These are phyloP conservation scores for Tylopilus felleus DNA, from an alignment of 768 basidiomycete genomes.

Conservation along the genomic window DNA sequence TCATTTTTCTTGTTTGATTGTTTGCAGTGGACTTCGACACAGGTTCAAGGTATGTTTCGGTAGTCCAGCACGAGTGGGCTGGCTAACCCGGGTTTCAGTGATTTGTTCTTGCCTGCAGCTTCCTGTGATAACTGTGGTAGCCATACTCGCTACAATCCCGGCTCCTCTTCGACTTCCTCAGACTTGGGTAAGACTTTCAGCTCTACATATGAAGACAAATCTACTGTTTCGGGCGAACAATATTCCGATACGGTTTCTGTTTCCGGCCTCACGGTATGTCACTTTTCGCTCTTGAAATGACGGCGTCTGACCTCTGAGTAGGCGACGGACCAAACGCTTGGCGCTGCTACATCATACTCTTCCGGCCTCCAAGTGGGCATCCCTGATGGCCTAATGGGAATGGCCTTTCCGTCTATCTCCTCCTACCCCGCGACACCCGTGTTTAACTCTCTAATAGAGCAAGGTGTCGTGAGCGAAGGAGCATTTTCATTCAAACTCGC, in stretches of 20 bases:
- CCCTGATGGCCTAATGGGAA: conserved; percentile 34
- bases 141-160: conserved; percentile 33
- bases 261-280: conserved; percentile 9
- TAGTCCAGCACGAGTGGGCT: too few relatives aligned
- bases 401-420: conserved; percentile 42
- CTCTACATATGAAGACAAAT: background rate
- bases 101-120: conserved; percentile 27
- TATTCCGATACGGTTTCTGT: conserved; percentile 13
- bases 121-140: conserved; percentile 24
- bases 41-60: conserved; percentile 19
- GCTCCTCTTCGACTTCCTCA: conserved; percentile 4
- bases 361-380: background rate
- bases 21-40: conserved; percentile 27
- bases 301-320: background rate
- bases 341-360: conserved; percentile 12
- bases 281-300: background rate
- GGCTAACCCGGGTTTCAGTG: conserved; percentile 12
- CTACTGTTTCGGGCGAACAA: conserved; percentile 2
- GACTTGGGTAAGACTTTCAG: background rate
- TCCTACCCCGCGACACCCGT: conserved; percentile 32
- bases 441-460: conserved; percentile 39
- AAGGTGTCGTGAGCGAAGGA: conserved; percentile 30
- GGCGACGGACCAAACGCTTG: conserved; percentile 14
- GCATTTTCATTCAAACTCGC: conserved; percentile 50
- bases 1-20: too few relatives aligned